Evolutionary conservation across 176 grass and related monocot species (phyloP), one percentile per base, ranked within the genome.

Genomic region (Triticum urartu): DNA sequence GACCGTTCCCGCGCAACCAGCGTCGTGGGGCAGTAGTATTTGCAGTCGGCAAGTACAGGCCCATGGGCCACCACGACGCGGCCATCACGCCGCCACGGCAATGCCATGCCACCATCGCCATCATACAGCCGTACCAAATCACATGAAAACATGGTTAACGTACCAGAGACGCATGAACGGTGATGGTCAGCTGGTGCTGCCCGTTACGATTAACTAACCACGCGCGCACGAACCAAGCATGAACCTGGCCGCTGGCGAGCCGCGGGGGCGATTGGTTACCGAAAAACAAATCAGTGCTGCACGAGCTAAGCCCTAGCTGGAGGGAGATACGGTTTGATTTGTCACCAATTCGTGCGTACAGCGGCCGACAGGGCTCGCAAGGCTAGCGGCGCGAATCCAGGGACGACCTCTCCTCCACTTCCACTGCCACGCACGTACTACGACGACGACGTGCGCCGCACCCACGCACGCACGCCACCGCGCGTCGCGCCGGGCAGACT

Each of bases 371-470:
- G 40, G 39, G 13, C 42, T 15, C 24, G 39, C 39, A 26, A 11
- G 70, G 39, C 70, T 45, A 12, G 70, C 40, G 6, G 12, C 72
- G 7, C 13, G 7, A 50, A 50, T 48, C 71, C 71, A 40, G 70
- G 68, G 38, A 2, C 67, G 32, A 69, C 67, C 33, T 10, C 15
- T 9, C 65, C 7, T 9, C 30, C 65, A 9, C 4, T 35, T 39
- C 68, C 65, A 18, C 9, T 35, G 11, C 68, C 34, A 20, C 67
- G 18, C 36, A 72, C 38, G 69, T 43, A 72, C 69, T 2, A 42
- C 68, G 64, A 38, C 34, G 70, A 73, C 34, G 70, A 73, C 70
- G 70, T 47, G 70, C 70, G 39, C 69, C 69, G 69, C 69, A 72
- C 15, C 4, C 50, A 18, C 50, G 50, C 50, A 54, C 50, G 15